Base-by-base conservation (phyloP, 2,329 filamentous ascomycete species). In the Lecanicillium sp. region DNA sequence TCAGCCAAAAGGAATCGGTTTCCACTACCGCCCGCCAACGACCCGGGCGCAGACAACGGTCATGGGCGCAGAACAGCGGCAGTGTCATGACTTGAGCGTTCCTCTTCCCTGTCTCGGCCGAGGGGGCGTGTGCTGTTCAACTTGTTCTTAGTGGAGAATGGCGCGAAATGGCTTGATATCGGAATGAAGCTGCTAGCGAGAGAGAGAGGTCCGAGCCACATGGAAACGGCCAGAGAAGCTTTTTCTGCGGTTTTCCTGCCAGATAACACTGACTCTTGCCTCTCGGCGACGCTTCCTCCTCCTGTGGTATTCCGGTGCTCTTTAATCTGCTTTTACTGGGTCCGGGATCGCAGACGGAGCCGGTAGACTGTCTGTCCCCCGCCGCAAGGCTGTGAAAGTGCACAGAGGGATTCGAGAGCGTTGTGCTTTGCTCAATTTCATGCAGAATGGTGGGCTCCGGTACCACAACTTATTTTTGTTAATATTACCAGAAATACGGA, bases 251-350 rank as follows among this genome's bases (percentile, higher is more conserved):
- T 14, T n/a, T 24, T 12, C 2, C 4, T 15, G 36, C 19, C n/a
- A 15, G n/a, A 33, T 15, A 5, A 20, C 20, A 15, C 36, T 39
- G 36, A 39, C 36, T 39, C 36, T 39, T 24, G 36, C 30, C 29
- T 17, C 24, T 7, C 19, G n/a, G n/a, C n/a, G n/a, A n/a, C n/a
- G n/a, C n/a, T n/a, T n/a, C n/a, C n/a, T n/a, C n/a, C n/a, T n/a
- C n/a, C n/a, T n/a, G n/a, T n/a, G n/a, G n/a, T n/a, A n/a, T n/a
- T n/a, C n/a, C n/a, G n/a, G 38, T 41, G 38, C 37, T 24, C n/a
- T 35, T 29, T 24, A 33, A 44, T 44, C 41, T 44, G 30, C 20
- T 33, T 44, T 44, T 35, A 35, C 17, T 35, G 30, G 29, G 41
- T 44, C 30, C 14, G 30, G 29, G 41, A 44, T 44, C 41, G 30